Evolutionary conservation across 306 rosid species (phyloP), one percentile per base, ranked within the genome.

Genomic region (Gynostemma pentaphyllum): DNA sequence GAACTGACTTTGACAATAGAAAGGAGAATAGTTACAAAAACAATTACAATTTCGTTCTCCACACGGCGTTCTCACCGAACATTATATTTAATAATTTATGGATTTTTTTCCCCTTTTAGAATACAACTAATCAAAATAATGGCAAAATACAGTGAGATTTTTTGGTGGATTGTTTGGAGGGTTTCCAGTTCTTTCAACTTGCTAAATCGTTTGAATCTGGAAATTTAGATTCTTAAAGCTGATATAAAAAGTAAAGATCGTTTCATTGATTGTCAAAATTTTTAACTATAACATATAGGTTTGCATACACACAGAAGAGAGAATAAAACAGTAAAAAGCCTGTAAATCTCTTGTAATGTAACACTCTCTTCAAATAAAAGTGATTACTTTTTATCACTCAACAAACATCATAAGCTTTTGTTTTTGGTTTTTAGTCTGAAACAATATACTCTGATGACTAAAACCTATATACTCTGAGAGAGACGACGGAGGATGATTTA

Each of bases 401-500:
- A 32, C 63, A 54, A 15, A 30, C 42, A 32, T 32, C 27, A 55
- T 55, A 23, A 29, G 41, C 64, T 57, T 55, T 7, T 9, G n/a
- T 30, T 54, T 9, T 54, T 54, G 11, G 2, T 55, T 13, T 9
- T 57, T 18, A 57, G 16, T 57, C 45, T 32, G 44, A 5, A 56
- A 18, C 47, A 1, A 0, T 5, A 7, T 7, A 32, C 37, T 32
- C 37, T 7, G n/a, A n/a, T n/a, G n/a, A n/a, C n/a, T n/a, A n/a
- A n/a, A n/a, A n/a, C n/a, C n/a, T n/a, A n/a, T n/a, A n/a, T n/a
- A n/a, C n/a, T n/a, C n/a, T n/a, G n/a, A n/a, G n/a, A n/a, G n/a
- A n/a, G n/a, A n/a, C n/a, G n/a, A n/a, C 21, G 51, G 37, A 15
- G 53, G 53, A 10, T 28, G 52, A 21, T 46, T 72, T 74, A 91